phyloP scores from a whole-genome alignment of 257 asterid species.

The Linaria vulgaris region DNA sequence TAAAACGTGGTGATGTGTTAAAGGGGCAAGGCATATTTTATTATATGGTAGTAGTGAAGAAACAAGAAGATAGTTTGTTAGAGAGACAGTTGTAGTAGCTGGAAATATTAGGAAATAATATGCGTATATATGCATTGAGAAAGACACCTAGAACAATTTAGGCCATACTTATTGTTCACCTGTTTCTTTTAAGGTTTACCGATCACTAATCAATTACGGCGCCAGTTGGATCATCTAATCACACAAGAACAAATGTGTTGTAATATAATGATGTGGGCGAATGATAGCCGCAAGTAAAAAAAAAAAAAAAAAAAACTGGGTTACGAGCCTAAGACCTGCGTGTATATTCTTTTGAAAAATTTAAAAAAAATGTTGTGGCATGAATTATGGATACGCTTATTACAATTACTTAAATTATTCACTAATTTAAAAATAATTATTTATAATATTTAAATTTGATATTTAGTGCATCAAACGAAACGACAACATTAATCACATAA shows the following conservation, averaged over 20 bases:
- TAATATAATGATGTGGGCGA: background rate
- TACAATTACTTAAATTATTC: too few species aligned
- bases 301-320: too few species aligned
- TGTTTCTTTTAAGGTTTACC: background rate
- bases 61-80: background rate
- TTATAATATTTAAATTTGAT: too few species aligned
- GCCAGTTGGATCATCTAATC: background rate
- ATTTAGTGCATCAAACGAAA: too few species aligned
- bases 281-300: too few species aligned
- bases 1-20: background rate
- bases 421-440: too few species aligned
- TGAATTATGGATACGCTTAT: too few species aligned
- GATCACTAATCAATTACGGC: background rate
- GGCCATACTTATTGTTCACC: background rate
- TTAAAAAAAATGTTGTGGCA: too few species aligned
- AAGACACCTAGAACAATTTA: background rate
- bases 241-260: background rate
- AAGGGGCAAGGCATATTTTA: background rate
- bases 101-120: background rate
- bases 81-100: conserved; percentile 10
- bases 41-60: conserved; percentile 10
- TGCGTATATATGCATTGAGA: background rate
- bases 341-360: too few species aligned
- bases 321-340: too few species aligned
- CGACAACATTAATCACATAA: too few species aligned